Base-by-base conservation (phyloP, 106 monocot species). In the Cymbidium sinense region DNA sequence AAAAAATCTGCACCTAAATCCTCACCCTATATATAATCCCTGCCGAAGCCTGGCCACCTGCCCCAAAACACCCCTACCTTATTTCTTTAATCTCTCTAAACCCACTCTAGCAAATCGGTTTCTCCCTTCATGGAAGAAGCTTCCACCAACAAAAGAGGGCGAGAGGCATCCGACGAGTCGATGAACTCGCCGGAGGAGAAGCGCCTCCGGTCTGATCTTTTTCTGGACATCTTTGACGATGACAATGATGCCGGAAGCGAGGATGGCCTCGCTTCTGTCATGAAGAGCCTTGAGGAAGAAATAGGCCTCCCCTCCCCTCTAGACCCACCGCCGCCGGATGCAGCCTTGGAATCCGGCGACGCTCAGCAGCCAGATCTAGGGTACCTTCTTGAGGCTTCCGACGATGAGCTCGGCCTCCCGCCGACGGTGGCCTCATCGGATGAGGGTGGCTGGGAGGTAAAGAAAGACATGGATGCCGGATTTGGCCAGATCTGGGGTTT, bases 391-490 rank as follows among this genome's bases (percentile, higher is more conserved):
- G 96, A 86, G 62, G 96, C 96, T 1, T 96, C 96, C 1, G 96
- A 96, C 73, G 93, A 96, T 54, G 93, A 96, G 83, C 89, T 96
- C 18, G 96, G 93, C 4, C 81, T 96, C 0, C 96, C 96, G 4
- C 96, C 96, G 41, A 75, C 95, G n/a, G 72, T 43, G 10, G n/a
- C 82, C 18, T 43, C 76, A 12, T 74, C 69, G 52, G 62, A 47
- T 13, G 78, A 58, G 0, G 39, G 64, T 33, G 12, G 31, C 0
- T 67, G 15, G 39, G 28, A 36, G 4, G 28, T 8, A 0, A 71
- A 37, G 23, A 35, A 25, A n/a, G 70, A 34, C 2, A 33, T 23
- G 20, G 33, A 64, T 28, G n/a, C 27, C 1, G 75, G 51, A 0
- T 77, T 87, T 23, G 84, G 81, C 0, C 80, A 87, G 84, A 91